Evolutionary conservation across 331 rosid species (phyloP), one percentile per base, ranked within the genome.

Genomic region (Prunus yedoensis): DNA sequence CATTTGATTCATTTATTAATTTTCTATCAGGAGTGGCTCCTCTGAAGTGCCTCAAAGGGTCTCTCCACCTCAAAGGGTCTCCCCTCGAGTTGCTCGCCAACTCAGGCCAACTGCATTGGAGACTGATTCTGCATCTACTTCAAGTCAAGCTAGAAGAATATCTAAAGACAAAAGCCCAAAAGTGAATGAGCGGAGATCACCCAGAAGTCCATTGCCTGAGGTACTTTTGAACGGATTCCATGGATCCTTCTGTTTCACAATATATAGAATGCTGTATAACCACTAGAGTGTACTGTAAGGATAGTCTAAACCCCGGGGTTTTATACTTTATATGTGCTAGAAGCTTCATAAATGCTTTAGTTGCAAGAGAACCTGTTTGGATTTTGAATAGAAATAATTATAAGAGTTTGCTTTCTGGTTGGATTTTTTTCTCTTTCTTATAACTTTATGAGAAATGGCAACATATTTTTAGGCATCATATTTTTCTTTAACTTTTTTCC

Each of bases 151-250:
- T 72, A 88, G 53, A 77, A 87, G 81, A 83, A 49, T 63, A 63
- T 70, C 96, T 12, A 90, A 94, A 80, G 97, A 90, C 23, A 86
- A 86, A 88, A 95, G 99, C 82, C 96, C 98, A 60, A 92, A 92
- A 86, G 83, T 91, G 67, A 53, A 28, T 10, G 94, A 92, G 70
- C 92, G 97, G n/a, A 85, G 71, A 82, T 95, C 99, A 17, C 97
- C 99, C 2, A 82, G 94, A 82, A 92, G 96, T 83, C 93, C 97
- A 0, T 78, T 84, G 67, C 79, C n/a, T 8, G 98, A 95, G 99
- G 98, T 93, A 91, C 45, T 74, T 64, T 23, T 38, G 15, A 66
- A 60, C 45, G 43, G 59, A 23, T 38, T 68, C 8, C 80, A 30
- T 18, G 56, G 28, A 67, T 30, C 56, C 68, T 23, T 49, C 21